Evolutionary conservation across 768 basidiomycete genomes (phyloP), one percentile per base, ranked within the genome.

Genomic region (Termitomyces sp.): DNA sequence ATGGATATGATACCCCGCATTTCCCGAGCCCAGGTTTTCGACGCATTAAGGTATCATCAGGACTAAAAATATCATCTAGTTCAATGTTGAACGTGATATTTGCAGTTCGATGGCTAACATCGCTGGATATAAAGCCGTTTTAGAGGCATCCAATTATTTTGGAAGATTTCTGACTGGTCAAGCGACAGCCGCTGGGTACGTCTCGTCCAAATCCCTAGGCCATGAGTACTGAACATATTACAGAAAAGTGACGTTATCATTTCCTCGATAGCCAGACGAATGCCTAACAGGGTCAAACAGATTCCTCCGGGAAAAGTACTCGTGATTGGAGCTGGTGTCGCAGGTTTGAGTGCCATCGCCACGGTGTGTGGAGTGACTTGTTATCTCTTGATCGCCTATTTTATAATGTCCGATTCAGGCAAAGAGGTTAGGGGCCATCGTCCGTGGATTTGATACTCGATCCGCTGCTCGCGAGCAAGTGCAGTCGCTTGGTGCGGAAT

Each of bases 1-100:
- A 94, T 94, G 92, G 92, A 94, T 67, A 83, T 87, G 81, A 91
- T 94, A 75, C 92, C 92, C 63, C 82, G 92, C 56, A 93, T 94
- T 63, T 93, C 90, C 59, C 83, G 92, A 53, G 92, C 92, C 45
- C 92, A 94, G 69, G 88, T 88, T 21, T 94, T 93, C 61, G 92
- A 94, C 71, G 92, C 87, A 38, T 73, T 94, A 63, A 92, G 89
- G 90, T 88, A 53, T 60, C 69, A 44, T 45, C 54, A 45, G 38
- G 54, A 60, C 28, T 54, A 44, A 40, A 40, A 26, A 15, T 28
- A 54, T 35, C 58, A 28, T 31, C 41, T 10, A 50, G 14, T 28
- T 1, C 54, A 17, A 48, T 23, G 17, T n/a, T 44, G 49, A 52
- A 42, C 59, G 31, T n/a, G 45, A 47, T 37, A 31, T 43, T 17